phyloP scores from a whole-genome alignment of 352 stramenopile species.

The Pythium rishiriense region DNA sequence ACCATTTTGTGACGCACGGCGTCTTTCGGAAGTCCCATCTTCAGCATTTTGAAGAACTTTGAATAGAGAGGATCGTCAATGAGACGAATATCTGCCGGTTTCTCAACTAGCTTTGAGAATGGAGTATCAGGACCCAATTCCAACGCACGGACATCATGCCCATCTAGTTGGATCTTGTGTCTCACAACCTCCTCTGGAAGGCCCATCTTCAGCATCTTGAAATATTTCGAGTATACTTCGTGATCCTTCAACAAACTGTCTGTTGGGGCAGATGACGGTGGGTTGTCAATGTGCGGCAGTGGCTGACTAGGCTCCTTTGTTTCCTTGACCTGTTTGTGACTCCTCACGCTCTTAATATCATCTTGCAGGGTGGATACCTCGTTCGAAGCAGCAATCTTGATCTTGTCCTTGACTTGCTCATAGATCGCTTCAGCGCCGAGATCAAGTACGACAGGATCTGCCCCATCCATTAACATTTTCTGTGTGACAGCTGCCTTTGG shows the following conservation, averaged over 20 bases:
- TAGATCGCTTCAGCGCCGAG: constrained; percentile 61
- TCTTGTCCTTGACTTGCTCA: constrained; percentile 61
- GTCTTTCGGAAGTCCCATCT: constrained; percentile 86
- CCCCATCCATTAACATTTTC: constrained; percentile 91
- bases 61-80: constrained; percentile 60
- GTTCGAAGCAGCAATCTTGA: constrained; percentile 22
- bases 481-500: constrained; percentile 89
- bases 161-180: constrained; percentile 81
- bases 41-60: constrained; percentile 95
- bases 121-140: constrained; percentile 40
- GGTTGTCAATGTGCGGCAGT: not conserved
- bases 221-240: constrained; percentile 86
- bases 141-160: constrained; percentile 35
- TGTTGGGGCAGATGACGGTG: not conserved
- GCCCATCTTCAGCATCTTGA: constrained; percentile 94
- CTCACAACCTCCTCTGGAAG: constrained; percentile 78
- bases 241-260: constrained; percentile 49
- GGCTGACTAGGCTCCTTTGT: not conserved
- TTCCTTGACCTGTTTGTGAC: constrained; percentile 13
- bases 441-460: constrained; percentile 67
- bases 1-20: constrained; percentile 86
- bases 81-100: constrained; percentile 37
- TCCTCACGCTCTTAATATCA: constrained; percentile 58
- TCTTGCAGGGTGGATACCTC: constrained; percentile 49
- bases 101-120: constrained; percentile 31